A percentile compares a stretch with the other conserved stretches of the same genome.
phyloP scores from a whole-genome alignment of 2,329 filamentous ascomycete genomes.

The Metarhizium rileyi region DNA sequence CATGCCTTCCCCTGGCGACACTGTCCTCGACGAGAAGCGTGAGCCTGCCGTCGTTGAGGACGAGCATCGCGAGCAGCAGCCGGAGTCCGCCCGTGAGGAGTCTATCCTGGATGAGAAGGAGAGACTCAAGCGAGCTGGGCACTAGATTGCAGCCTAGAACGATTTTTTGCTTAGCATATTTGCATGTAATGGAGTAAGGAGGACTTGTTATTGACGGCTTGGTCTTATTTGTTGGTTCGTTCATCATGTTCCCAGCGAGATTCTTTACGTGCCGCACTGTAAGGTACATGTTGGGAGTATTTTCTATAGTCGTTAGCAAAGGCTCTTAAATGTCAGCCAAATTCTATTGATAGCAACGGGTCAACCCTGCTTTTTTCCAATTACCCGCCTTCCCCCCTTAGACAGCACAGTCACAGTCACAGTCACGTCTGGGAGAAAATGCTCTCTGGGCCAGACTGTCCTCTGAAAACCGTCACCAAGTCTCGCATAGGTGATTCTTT shows the following conservation, averaged over 20 bases:
- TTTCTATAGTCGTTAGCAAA: too few relatives aligned
- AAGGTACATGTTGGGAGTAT: not conserved
- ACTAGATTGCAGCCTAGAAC: not conserved
- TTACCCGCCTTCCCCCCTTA: too few relatives aligned
- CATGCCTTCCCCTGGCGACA: slow-evolving; percentile 12
- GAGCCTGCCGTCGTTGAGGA: slow-evolving; percentile 13
- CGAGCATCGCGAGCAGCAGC: slow-evolving; percentile 3
- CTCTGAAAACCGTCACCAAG: too few relatives aligned
- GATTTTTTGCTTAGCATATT: not conserved
- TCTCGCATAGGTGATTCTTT: too few relatives aligned
- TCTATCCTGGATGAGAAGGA: slow-evolving; percentile 17
- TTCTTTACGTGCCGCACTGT: not conserved
- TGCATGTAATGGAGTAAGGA: not conserved
- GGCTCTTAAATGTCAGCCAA: too few relatives aligned
- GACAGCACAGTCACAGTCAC: too few relatives aligned
- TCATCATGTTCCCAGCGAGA: not conserved
- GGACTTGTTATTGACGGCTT: not conserved
- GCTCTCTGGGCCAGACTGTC: too few relatives aligned
- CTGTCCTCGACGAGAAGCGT: slow-evolving; percentile 22
- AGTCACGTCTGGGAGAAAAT: too few relatives aligned
- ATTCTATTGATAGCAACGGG: too few relatives aligned
- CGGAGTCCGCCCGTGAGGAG: slow-evolving; percentile 4
- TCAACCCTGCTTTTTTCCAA: too few relatives aligned
- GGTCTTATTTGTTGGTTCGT: not conserved
- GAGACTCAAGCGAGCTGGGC: slow-evolving; percentile 11